A percentile compares a stretch with the other conserved stretches of the same genome.
These are phyloP conservation scores for Sugiyamaella boreocaroliniensis DNA, from an alignment of 805 yeast species.

Conservation along the genomic window DNA sequence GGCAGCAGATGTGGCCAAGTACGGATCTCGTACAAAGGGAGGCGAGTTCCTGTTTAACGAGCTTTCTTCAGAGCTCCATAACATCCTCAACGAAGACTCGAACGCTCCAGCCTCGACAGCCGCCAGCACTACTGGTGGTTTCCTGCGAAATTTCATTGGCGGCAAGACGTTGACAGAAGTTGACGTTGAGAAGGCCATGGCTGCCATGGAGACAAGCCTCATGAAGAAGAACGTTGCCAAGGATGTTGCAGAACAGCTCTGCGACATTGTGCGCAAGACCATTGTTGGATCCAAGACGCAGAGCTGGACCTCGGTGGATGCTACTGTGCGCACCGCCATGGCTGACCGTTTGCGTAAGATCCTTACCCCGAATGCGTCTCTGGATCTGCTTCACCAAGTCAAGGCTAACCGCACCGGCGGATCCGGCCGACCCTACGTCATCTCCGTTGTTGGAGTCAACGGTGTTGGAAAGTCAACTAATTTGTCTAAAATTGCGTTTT, in stretches of 20 bases:
- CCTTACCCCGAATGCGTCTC: constrained; percentile 85
- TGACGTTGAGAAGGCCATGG: constrained; percentile 60
- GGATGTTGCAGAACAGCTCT: constrained; percentile 68
- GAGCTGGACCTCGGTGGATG: constrained; percentile 65
- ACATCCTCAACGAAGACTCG: constrained; percentile 31
- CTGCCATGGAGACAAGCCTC: constrained; percentile 65
- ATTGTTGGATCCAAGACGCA: constrained; percentile 67
- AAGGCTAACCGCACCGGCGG: constrained; percentile 38
- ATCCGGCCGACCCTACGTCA: constrained; percentile 66
- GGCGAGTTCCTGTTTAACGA: constrained; percentile 67
- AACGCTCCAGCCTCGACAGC: background rate
- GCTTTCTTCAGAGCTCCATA: constrained; percentile 46
- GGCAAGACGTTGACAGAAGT: constrained; percentile 58
- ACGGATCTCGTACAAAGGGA: constrained; percentile 38
- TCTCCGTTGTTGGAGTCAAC: constrained; percentile 94
- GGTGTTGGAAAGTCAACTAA: constrained; percentile 98
- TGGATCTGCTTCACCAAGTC: constrained; percentile 78
- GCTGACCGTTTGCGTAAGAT: constrained; percentile 58
- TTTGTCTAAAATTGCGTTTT: constrained; percentile 86
- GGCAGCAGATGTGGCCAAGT: constrained; percentile 29
- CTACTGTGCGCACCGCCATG: constrained; percentile 57
- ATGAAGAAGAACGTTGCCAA: constrained; percentile 87
- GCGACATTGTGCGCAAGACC: constrained; percentile 61
- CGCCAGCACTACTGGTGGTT: constrained; percentile 30
- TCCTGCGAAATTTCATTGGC: constrained; percentile 56